Base-by-base conservation (phyloP, 305 asterid genomes). In the Rubia peregrina region DNA sequence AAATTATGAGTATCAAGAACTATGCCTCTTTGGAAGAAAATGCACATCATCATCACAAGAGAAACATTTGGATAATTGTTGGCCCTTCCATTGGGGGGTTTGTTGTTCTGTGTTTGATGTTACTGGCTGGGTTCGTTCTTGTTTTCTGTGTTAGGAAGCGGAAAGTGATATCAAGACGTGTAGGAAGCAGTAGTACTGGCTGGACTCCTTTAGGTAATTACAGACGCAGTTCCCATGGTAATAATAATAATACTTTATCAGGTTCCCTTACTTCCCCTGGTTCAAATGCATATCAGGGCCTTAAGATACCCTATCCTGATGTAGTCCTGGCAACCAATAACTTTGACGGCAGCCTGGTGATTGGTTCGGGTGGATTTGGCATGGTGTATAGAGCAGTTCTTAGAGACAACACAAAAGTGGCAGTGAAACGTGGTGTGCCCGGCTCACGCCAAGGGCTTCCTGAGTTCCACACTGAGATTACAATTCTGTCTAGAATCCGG, bases 281-380 rank as follows among this genome's bases (percentile, higher is more conserved):
- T 44, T 84, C 88, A 1, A 84, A 85, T 30, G 92, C 88, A 49
- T 82, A 82, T 74, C 78, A 79, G 33, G 88, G 89, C 38, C n/a
- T 88, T 69, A 90, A 84, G 78, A 86, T 92, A 42, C 97, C 95
- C 0, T 85, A 88, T 63, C 76, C 79, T 7, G 96, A 87, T 67
- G 75, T 92, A 42, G 89, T 84, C 65, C 48, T 61, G 36, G 97
- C 96, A 40, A 90, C 97, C 4, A 83, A 85, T 62, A 85, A 88
- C 72, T 92, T 92, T 33, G 90, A 92, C 80, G 78, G 83, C 86
- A 82, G 63, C 63, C 80, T 92, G 68, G 42, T 90, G n/a, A 71
- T 92, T 7, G 98, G 98, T 43, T 84, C 94, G 17, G 98, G 98
- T 65, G 98, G 98, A 53, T 92, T 92, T 63, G 98, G 98, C 41